Evolutionary conservation across 139 green algal species (phyloP).

Genomic region (Micromonas commoda): DNA sequence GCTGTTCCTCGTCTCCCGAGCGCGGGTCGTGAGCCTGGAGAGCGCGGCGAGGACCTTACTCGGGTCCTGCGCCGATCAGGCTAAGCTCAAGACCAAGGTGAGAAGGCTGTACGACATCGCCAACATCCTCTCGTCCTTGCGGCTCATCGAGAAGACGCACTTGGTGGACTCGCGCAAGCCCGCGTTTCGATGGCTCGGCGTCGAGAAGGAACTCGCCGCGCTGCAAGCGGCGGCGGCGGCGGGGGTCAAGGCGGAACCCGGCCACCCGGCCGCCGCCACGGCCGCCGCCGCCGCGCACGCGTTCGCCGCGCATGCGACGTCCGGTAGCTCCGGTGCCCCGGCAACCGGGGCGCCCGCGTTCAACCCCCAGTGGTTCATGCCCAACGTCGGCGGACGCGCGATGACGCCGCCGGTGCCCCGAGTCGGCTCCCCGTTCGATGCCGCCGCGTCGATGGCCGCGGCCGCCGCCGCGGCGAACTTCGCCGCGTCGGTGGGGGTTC

Average conservation of each 20-base stretch:
- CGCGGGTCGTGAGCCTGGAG: conserved; percentile 45
- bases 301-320: too few relatives aligned
- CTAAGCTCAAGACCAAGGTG: conserved; percentile 55
- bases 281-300: not conserved
- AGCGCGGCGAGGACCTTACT: conserved; percentile 43
- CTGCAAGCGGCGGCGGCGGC: too few relatives aligned
- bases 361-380: not conserved
- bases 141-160: conserved; percentile 49
- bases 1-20: conserved; percentile 45
- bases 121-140: conserved; percentile 56
- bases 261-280: too few relatives aligned
- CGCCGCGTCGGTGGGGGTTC: too few relatives aligned
- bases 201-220: conserved; percentile 23
- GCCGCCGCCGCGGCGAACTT: too few relatives aligned
- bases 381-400: not conserved
- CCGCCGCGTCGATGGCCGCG: too few relatives aligned
- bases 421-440: not conserved
- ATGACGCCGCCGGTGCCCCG: not conserved
- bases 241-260: too few relatives aligned
- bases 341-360: not conserved
- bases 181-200: conserved; percentile 45
- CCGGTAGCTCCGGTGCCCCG: too few relatives aligned
- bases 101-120: conserved; percentile 69
- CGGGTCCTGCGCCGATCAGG: conserved; percentile 20
- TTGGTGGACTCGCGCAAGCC: conserved; percentile 43